Conservation (phyloP, 768 basidiomycete genomes). For the Mycena vulgaris region DNA sequence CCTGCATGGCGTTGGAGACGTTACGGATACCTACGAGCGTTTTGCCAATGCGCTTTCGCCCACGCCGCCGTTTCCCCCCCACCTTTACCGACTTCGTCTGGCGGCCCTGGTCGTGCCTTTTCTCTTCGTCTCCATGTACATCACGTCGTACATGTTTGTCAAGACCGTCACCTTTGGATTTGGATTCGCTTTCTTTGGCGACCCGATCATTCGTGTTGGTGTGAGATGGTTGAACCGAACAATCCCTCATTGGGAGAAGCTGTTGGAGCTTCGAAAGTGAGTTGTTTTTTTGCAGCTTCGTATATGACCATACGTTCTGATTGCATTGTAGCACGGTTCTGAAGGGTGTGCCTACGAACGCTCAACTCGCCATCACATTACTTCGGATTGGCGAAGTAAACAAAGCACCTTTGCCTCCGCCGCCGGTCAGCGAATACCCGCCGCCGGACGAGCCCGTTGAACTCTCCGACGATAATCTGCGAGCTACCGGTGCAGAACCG, state of each 20-base stretch:
- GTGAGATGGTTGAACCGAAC: conserved; percentile 48
- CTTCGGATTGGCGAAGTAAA: conserved; percentile 57
- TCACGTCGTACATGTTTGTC: conserved; percentile 48
- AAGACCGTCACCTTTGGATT: conserved; percentile 47
- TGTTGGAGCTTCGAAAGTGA: conserved; percentile 55
- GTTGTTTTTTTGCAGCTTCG: conserved; percentile 35
- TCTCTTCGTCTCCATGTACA: conserved; percentile 46
- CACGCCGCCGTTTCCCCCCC: conserved; percentile 51
- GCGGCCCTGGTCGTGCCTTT: conserved; percentile 49
- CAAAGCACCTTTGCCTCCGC: conserved; percentile 57
- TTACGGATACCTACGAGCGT: conserved; percentile 27
- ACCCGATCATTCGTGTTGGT: conserved; percentile 51
- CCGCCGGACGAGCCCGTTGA: conserved; percentile 22
- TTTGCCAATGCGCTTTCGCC: conserved; percentile 53
- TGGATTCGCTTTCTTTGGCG: conserved; percentile 58
- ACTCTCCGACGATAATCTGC: conserved; percentile 25
- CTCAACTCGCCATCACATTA: conserved; percentile 59
- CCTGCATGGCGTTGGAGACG: conserved; percentile 22
- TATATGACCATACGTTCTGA: conserved; percentile 21
- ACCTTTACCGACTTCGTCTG: conserved; percentile 47
- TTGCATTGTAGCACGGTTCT: conserved; percentile 50
- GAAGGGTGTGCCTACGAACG: conserved; percentile 59
- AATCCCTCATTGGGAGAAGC: conserved; percentile 54
- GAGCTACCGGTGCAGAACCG: conserved; percentile 22
- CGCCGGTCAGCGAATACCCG: conserved; percentile 41